These are phyloP conservation scores for Boletus subcaerulescens DNA, from an alignment of 768 basidiomycete genomes.

Conservation along the genomic window DNA sequence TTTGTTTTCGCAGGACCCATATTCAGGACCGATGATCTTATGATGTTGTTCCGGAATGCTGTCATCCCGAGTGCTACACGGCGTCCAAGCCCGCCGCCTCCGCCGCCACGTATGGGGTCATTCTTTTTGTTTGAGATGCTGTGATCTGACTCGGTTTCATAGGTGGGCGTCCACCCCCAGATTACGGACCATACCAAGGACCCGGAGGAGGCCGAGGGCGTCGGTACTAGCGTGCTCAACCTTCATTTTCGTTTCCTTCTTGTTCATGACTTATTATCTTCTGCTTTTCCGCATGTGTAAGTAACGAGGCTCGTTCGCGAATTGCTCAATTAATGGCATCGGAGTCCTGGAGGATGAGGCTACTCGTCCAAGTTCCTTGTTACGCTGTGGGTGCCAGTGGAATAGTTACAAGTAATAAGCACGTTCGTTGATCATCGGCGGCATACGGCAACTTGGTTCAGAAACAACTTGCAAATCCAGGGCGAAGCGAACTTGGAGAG, in stretches of 20 bases:
- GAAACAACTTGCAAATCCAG: no score
- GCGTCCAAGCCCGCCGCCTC: slow-evolving; percentile 57
- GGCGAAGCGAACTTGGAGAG: no score
- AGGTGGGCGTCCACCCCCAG: slow-evolving; percentile 77
- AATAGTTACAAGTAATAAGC: no score
- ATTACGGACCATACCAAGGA: slow-evolving; percentile 86
- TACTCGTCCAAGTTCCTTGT: neutral
- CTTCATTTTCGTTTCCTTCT: neutral
- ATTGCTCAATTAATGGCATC: slow-evolving; percentile 1
- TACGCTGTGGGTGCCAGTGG: neutral
- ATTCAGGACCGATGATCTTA: slow-evolving; percentile 86
- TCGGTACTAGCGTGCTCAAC: slow-evolving; percentile 31
- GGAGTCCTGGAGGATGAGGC: neutral
- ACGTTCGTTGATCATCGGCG: no score
- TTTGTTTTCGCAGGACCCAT: slow-evolving; percentile 62
- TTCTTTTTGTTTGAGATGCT: neutral
- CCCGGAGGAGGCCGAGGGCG: slow-evolving; percentile 50
- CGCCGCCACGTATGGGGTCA: slow-evolving; percentile 38
- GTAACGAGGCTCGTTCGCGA: neutral
- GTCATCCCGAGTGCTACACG: slow-evolving; percentile 63
- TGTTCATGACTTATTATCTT: slow-evolving; percentile 17
- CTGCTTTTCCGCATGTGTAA: slow-evolving; percentile 2
- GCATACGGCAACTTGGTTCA: no score
- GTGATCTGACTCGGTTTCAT: slow-evolving; percentile 7
- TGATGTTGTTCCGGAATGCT: slow-evolving; percentile 80